Conservation (phyloP, 805 yeast genomes). For the Hanseniaspora mollemarum region DNA sequence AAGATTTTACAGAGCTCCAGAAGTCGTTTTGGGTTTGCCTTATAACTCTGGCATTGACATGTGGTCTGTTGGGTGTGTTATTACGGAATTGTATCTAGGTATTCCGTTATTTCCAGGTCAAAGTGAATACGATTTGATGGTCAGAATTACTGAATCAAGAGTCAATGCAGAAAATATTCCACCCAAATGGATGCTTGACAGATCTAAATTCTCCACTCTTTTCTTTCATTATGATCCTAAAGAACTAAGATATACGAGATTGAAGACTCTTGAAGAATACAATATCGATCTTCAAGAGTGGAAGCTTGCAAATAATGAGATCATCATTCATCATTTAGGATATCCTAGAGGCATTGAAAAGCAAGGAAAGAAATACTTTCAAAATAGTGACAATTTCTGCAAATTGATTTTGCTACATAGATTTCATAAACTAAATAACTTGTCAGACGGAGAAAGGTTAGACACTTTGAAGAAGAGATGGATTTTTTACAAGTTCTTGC, state of each 20-base stretch:
- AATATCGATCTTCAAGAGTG: slow-evolving; percentile 27
- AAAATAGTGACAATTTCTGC: slow-evolving; percentile 42
- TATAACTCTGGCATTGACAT: slow-evolving; percentile 88
- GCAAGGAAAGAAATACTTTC: slow-evolving; percentile 77
- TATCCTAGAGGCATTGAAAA: slow-evolving; percentile 38
- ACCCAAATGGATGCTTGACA: slow-evolving; percentile 92
- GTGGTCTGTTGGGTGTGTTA: slow-evolving; percentile 94
- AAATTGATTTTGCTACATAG: slow-evolving; percentile 73
- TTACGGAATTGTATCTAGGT: slow-evolving; percentile 82
- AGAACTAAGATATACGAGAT: slow-evolving; percentile 25
- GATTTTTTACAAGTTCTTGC: slow-evolving; percentile 62
- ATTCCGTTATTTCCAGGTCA: slow-evolving; percentile 90
- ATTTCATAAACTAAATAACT: slow-evolving; percentile 42
- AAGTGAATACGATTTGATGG: slow-evolving; percentile 82
- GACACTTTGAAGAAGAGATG: slow-evolving; percentile 61
- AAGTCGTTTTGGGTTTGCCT: slow-evolving; percentile 81
- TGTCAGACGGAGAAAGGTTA: slow-evolving; percentile 26
- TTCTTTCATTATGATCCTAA: slow-evolving; percentile 33
- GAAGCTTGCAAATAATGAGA: slow-evolving; percentile 9
- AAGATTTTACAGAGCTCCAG: slow-evolving; percentile 88
- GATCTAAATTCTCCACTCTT: slow-evolving; percentile 71
- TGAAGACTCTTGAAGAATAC: slow-evolving; percentile 43
- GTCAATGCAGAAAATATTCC: slow-evolving; percentile 47
- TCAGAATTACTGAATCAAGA: slow-evolving; percentile 61
- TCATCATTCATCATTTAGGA: slow-evolving; percentile 13